Evolutionary conservation across 768 basidiomycete species (phyloP), one percentile per base, ranked within the genome.

Genomic region (Suillus ampliporus): DNA sequence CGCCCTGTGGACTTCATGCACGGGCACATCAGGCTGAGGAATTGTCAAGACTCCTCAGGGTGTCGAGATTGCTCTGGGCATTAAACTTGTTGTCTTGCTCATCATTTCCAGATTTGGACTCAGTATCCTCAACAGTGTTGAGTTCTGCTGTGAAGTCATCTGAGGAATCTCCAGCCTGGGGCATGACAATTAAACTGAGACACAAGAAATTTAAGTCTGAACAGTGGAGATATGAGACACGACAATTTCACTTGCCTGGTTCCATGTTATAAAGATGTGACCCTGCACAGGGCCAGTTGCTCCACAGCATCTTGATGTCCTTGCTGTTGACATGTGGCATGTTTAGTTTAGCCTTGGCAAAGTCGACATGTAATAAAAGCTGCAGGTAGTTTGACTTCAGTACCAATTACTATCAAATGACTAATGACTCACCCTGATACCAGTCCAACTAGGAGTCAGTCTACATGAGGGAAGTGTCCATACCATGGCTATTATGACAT

Each of bases 1-100:
- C 19, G 60, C 63, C 46, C 43, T 64, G 10, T 38, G 15, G 34
- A 61, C 31, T 21, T 64, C 47, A n/a, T 28, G 15, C 31, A 57
- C 41, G 3, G n/a, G 41, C 14, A 40, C 54, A 47, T 48, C 53
- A 7, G 63, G 54, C 8, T 46, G 6, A 11, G 61, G 31, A 4
- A 10, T 26, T 3, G 43, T 53, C 26, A 48, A 43, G 41, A 62
- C 21, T 3, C 26, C 1, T 13, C 41, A 48, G n/a, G 23, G 26
- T 19, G 10, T 43, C 37, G 19, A 58, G 41, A 23, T 58, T 21
- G 23, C 40, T 43, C 23, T 9, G 5, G 11, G 28, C 40, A n/a
- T 58, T 26, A 41, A 19, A 26, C 5, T 21, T 6, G 5, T 6
- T 7, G 14, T 43, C 57, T 41, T 6, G 5, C 14, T 26, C 38